Evolutionary conservation across 306 rosid species (phyloP), one percentile per base, ranked within the genome.

Genomic region (Castanea crenata): DNA sequence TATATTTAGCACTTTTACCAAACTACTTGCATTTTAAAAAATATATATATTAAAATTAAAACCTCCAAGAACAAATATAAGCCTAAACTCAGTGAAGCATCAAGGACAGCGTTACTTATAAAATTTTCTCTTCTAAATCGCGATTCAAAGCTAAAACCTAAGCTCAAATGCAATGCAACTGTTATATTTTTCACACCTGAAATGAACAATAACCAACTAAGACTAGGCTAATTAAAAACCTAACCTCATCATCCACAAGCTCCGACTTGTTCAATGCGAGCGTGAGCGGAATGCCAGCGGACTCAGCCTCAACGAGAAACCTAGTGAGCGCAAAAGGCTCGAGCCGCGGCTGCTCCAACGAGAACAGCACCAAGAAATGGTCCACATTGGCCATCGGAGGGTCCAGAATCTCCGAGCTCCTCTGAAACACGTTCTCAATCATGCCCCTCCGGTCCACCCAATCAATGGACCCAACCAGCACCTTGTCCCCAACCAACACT

Each of bases 381-480:
- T 92, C 94, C 52, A 94, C 99, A 78, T 92, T 94, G 27, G 97
- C 92, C 31, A 95, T 92, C 2, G 96, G 98, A 78, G 99, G 98
- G n/a, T 95, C 99, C 10, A 90, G 92, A 63, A 92, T 91, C 88
- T 91, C 94, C 1, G 91, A 90, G 31, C 79, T 84, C 29, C 97
- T 79, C 80, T 81, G 91, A 72, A 91, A 91, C 23, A 95, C 97
- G 23, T 92, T 92, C 85, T 91, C 98, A 74, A 92, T 92, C 97
- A 90, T 85, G 1, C 94, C 99, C 61, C 99, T 71, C 14, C 97
- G 90, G 55, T 91, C 99, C 8, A 92, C 92, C 98, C 98, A 95
- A 78, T 95, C 98, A 32, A 95, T 78, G 73, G 98, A 90, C 64
- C 99, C 96, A 7, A 95, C 95, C 49, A 95, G 27, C 71, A 95